Conservation (phyloP, 2,329 filamentous ascomycete species). For the Rhytidhysteron rufulum region DNA sequence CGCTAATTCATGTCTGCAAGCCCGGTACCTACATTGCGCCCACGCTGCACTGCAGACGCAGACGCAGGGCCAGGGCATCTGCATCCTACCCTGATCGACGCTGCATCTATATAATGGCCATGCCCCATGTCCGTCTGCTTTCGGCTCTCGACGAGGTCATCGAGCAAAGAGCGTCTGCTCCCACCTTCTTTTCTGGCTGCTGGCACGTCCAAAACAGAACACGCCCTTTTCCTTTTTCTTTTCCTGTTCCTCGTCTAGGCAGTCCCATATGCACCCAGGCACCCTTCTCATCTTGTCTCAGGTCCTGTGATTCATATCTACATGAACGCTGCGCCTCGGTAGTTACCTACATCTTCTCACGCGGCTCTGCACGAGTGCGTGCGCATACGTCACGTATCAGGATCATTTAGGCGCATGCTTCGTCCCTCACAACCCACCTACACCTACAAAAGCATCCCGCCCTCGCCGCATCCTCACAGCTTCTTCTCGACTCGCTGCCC, state of each 20-base stretch:
- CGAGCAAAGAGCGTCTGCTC: too few relatives aligned
- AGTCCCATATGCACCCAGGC: slow-evolving; percentile 19
- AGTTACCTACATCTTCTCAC: slow-evolving; percentile 25
- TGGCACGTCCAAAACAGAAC: too few relatives aligned
- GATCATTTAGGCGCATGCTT: slow-evolving; percentile 10
- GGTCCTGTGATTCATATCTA: slow-evolving; percentile 20
- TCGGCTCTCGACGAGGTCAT: slow-evolving; percentile 10
- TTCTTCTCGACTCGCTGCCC: too few relatives aligned
- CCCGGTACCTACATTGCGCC: slow-evolving; percentile 16
- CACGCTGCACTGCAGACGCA: slow-evolving; percentile 13
- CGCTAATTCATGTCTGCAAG: slow-evolving; percentile 31
- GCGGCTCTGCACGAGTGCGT: slow-evolving; percentile 22
- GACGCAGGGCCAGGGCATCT: too few relatives aligned
- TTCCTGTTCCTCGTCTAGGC: slow-evolving; percentile 20
- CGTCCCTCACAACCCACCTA: slow-evolving; percentile 12
- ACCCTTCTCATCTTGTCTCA: slow-evolving; percentile 26
- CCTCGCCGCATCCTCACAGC: slow-evolving; percentile 15
- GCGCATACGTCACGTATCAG: slow-evolving; percentile 31
- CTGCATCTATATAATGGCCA: slow-evolving; percentile 27
- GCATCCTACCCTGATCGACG: slow-evolving; percentile 12
- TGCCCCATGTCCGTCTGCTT: slow-evolving; percentile 2
- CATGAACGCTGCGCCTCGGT: slow-evolving; percentile 24
- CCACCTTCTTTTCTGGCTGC: too few relatives aligned
- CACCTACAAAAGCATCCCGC: slow-evolving; percentile 15
- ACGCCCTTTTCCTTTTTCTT: too few relatives aligned